A percentile compares a stretch with the other conserved stretches of the same genome.
Conservation (phyloP, 305 asterid species). For the Rubia balearica region DNA sequence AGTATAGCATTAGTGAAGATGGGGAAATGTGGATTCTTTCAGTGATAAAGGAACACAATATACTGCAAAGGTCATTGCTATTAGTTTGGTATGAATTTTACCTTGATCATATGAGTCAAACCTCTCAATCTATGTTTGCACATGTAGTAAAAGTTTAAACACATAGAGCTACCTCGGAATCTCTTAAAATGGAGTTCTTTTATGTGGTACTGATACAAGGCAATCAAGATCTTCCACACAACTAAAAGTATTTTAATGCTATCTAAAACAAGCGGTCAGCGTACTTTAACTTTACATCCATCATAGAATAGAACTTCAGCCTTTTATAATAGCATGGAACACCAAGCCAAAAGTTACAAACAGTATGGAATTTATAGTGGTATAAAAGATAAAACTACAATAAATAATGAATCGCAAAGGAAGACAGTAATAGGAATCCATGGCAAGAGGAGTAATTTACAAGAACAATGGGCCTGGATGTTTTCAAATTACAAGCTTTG, state of each 20-base stretch:
- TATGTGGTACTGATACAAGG: neutral
- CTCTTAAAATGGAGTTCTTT: neutral
- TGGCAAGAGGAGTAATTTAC: neutral
- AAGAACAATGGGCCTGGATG: too few relatives aligned
- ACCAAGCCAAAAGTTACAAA: neutral
- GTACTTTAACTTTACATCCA: neutral
- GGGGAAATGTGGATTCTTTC: slow-evolving; percentile 72
- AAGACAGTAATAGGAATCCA: neutral
- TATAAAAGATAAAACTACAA: neutral
- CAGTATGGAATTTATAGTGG: neutral
- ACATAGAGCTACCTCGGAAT: too few relatives aligned
- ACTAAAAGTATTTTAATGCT: neutral
- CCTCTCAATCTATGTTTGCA: neutral
- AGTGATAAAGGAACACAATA: slow-evolving; percentile 60
- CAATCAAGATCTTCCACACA: neutral
- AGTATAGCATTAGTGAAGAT: slow-evolving; percentile 57
- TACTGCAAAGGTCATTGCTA: slow-evolving; percentile 44
- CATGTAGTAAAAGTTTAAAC: too few relatives aligned
- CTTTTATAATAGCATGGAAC: neutral
- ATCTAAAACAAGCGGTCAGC: neutral
- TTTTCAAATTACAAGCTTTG: too few relatives aligned
- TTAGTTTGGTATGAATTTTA: slow-evolving; percentile 55
- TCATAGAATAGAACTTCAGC: neutral
- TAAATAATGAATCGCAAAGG: neutral
- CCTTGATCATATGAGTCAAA: slow-evolving; percentile 2